Evolutionary conservation across 2,329 filamentous ascomycete genomes (phyloP), one percentile per base, ranked within the genome.

Genomic region (Penicillium nordicum): DNA sequence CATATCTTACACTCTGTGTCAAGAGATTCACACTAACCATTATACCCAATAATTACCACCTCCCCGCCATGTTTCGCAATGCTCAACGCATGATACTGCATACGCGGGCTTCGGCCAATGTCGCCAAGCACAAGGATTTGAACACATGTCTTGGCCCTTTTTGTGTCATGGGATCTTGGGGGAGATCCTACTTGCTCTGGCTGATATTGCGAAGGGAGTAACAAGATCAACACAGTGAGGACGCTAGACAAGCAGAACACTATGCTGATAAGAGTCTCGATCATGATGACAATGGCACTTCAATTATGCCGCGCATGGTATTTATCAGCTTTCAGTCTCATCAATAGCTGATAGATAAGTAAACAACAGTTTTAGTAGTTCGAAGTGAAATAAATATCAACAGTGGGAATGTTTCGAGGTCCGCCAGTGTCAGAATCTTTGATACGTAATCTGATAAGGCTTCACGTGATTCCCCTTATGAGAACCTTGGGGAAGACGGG

Each of bases 1-100:
- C 37, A 14, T 30, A 16, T 32, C 11, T 18, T 43, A 3, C 5
- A n/a, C 9, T 40, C 29, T 34, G 55, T 34, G 9, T 23, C 21
- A 45, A 29, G 36, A 23, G 36, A 12, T 41, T 32, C 9, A 5
- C 18, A 53, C 70, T 59, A 72, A 92, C 91, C 90, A 71, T 88
- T 81, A 71, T 97, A 97, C 44, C 93, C 94, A 64, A 99, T 87
- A 12, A 99, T 78, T 70, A 93, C 87, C 21, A 97, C 93, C 34
- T 82, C 81, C 7, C 86, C 88, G 25, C 90, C 90, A 69, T 92
- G 86, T 67, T 87, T 89, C 40, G 91, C 90, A 67, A 97, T 86
- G 72, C 93, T 97, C 64, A 96, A 79, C 21, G 93, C 93, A 82
- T 99, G 94, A 68, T 99, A 97, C 71, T 97, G 92, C 93, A 99